These are phyloP conservation scores for Cucumis variabilis DNA, from an alignment of 331 rosid species.

Conservation along the genomic window DNA sequence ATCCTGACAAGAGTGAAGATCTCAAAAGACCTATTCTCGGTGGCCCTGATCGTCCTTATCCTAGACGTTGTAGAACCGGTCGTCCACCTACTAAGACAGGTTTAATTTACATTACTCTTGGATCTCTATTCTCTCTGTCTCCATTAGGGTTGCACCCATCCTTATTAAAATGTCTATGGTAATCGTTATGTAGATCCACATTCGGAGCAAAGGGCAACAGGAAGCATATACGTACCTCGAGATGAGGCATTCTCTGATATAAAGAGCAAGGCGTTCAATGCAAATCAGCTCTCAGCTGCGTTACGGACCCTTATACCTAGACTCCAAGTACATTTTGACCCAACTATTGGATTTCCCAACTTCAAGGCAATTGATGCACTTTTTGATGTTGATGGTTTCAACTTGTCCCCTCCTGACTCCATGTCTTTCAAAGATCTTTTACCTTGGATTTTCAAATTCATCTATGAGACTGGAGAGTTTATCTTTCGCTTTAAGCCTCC, in stretches of 20 bases:
- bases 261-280: background rate
- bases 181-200: background rate
- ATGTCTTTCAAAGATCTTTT: slow-evolving; percentile 42
- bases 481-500: slow-evolving; percentile 29
- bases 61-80: slow-evolving; percentile 26
- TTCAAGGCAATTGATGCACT: slow-evolving; percentile 1
- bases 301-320: background rate
- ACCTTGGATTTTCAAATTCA: slow-evolving; percentile 52
- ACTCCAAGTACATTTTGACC: background rate
- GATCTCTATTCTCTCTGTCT: background rate
- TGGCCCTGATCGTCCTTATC: background rate
- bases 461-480: slow-evolving; percentile 32
- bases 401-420: background rate
- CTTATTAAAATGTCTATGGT: background rate
- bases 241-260: slow-evolving; percentile 15
- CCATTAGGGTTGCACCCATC: background rate
- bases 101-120: background rate
- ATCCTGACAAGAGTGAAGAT: background rate
- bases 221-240: background rate
- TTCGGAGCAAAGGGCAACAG: background rate
- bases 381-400: background rate
- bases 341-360: background rate
- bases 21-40: background rate
- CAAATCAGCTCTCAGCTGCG: too few relatives aligned
- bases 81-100: background rate